Evolutionary conservation across 1,284 basidiomycete genomes (phyloP).

Genomic region (Entoloma clypeatum): DNA sequence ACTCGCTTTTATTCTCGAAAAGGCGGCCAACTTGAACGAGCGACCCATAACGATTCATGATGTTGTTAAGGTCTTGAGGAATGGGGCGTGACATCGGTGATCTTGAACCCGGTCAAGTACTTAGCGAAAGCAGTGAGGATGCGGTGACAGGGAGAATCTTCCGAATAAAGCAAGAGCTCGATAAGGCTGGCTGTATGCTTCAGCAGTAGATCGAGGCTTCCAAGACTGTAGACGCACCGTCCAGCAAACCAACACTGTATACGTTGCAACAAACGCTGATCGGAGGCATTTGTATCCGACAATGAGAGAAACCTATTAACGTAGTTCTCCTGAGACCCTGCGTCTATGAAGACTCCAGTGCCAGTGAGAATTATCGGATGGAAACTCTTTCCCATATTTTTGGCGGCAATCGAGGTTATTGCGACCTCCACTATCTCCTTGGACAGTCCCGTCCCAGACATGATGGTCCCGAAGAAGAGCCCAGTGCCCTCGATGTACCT

Average conservation of each 20-base stretch:
- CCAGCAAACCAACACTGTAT: conserved; percentile 2
- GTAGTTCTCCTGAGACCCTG: conserved; percentile 1
- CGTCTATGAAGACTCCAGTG: conserved; percentile 3
- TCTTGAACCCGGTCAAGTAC: too few species aligned
- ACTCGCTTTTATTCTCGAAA: conserved; percentile 1
- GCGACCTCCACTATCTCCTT: conserved; percentile 1
- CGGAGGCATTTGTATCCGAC: conserved; percentile 3
- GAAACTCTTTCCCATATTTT: conserved; percentile 1
- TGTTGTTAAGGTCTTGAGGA: too few species aligned
- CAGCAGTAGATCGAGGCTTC: conserved; percentile 4
- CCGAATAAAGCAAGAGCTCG: too few species aligned
- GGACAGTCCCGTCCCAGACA: conserved; percentile 4
- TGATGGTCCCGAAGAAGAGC: conserved; percentile 3
- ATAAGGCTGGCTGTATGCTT: conserved; percentile 1
- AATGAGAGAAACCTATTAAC: conserved; percentile 2
- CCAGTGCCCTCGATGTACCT: conserved; percentile 3
- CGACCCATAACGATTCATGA: too few species aligned
- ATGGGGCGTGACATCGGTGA: too few species aligned
- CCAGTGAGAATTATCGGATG: conserved; percentile 1
- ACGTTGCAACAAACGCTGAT: conserved; percentile 2
- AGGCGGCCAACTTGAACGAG: too few species aligned
- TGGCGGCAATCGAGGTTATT: neutral
- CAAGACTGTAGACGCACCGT: conserved; percentile 4
- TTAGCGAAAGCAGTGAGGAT: too few species aligned
- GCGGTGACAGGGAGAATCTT: too few species aligned